Base-by-base conservation (phyloP, 2,329 filamentous ascomycete genomes). In the Calonectria montana region DNA sequence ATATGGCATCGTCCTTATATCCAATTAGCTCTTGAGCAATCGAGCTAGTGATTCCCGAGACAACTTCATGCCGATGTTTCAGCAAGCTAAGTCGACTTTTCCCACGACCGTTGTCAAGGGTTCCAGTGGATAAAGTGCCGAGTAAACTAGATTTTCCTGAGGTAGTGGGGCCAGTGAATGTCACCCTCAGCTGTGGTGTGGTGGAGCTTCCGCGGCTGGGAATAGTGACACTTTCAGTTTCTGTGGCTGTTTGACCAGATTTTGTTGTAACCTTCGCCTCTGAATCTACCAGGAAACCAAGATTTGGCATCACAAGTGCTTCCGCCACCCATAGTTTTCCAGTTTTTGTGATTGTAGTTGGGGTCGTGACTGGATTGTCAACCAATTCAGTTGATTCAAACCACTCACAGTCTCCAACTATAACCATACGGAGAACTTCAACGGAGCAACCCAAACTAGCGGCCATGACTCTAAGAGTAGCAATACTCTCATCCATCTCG, bases 21-120 rank as follows among this genome's bases (percentile, higher is more conserved):
- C 97, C 97, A 73, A 99, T 90, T 12, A 99, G 87, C 82, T 98
- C 97, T 79, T 98, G 96, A 0, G 97, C 94, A 53, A 99, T 93
- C 7, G 96, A 98, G 80, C 95, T 98, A 1, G 97, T 99, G 74
- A 98, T 89, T 0, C 97, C 97, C 2, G 96, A 97, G 3, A 90
- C 93, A 69, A 98, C 94, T 81, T 99, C 97, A 81, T 99, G 97
- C 13, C 94, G 92, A 83, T 99, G 97, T 81, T 95, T 98, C 35
- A 99, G 87, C 63, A 98, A 88, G 78, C 94, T 96, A 29, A 98
- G 87, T 65, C 97, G 91, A 80, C 95, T 97, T 81, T 95, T 97
- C 0, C 97, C 97, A 74, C 96, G 89, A 0, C 96, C 96, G 82
- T 98, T 98, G 81, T 99, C 97, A 21, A 98, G 86, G 1, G 92